phyloP scores from a whole-genome alignment of 2,329 filamentous ascomycete species.

The Chaetomium sp. region DNA sequence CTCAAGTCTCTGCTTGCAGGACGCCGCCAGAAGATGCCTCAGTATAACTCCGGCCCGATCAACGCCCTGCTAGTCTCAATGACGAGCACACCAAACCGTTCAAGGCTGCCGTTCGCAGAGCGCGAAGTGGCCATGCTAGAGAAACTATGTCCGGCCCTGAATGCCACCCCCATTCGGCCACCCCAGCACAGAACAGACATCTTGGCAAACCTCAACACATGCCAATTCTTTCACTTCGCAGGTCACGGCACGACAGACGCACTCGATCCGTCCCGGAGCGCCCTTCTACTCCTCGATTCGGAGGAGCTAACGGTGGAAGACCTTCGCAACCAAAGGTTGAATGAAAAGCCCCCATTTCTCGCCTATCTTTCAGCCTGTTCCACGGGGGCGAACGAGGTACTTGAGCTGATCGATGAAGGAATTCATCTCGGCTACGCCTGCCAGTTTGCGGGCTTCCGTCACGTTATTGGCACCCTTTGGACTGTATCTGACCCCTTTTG shows the following conservation, averaged over 20 bases:
- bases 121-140: too few species aligned
- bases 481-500: constrained; percentile 33
- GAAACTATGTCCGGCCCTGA: not conserved
- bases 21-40: not conserved
- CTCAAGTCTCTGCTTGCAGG: not conserved
- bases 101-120: too few species aligned
- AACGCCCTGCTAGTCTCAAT: too few species aligned
- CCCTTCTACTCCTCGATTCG: not conserved
- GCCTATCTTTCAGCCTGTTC: constrained; percentile 46
- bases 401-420: constrained; percentile 40
- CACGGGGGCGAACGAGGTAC: constrained; percentile 37
- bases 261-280: not conserved
- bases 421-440: constrained; percentile 44
- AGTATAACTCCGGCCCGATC: not conserved
- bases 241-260: not conserved
- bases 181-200: not conserved
- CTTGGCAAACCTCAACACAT: not conserved
- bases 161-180: not conserved
- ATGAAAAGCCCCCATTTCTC: constrained; percentile 37
- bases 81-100: too few species aligned
- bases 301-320: not conserved
- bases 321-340: not conserved
- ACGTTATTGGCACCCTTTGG: constrained; percentile 49
- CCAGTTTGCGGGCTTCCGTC: constrained; percentile 45
- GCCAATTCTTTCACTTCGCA: not conserved